Evolutionary conservation across 768 basidiomycete species (phyloP).

Genomic region (Pisolithus sp.): DNA sequence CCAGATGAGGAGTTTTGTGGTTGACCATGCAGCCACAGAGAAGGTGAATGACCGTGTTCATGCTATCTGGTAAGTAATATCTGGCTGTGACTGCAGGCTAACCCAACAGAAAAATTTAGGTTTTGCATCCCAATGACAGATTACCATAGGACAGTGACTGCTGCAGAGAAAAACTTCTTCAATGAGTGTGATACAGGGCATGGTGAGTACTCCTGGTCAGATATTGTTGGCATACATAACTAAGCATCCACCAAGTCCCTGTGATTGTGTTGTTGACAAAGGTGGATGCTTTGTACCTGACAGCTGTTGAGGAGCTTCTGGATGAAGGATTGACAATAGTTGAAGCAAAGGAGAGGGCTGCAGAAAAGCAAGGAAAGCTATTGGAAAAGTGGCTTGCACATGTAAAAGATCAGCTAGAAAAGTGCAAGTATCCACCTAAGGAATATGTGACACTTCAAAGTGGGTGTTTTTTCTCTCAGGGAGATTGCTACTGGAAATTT

Average conservation of each 20-base stretch:
- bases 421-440: neutral
- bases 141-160: conserved; percentile 18
- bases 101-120: conserved; percentile 21
- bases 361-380: conserved; percentile 7
- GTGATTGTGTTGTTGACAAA: conserved; percentile 36
- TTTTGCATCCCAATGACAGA: conserved; percentile 32
- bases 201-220: neutral
- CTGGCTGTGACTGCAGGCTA: neutral
- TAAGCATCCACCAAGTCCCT: conserved; percentile 24
- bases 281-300: conserved; percentile 25
- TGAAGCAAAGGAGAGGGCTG: conserved; percentile 8
- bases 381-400: neutral
- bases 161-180: conserved; percentile 28
- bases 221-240: neutral
- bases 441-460: neutral
- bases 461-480: neutral
- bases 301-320: conserved; percentile 12
- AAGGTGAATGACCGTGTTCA: conserved; percentile 26
- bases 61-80: conserved; percentile 29
- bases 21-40: conserved; percentile 10
- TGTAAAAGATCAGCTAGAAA: neutral
- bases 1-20: conserved; percentile 27
- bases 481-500: neutral
- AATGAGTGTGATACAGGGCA: conserved; percentile 12
- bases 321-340: conserved; percentile 5